Conservation (phyloP, 2,329 filamentous ascomycete genomes). For the Trichoderma hamatum region DNA sequence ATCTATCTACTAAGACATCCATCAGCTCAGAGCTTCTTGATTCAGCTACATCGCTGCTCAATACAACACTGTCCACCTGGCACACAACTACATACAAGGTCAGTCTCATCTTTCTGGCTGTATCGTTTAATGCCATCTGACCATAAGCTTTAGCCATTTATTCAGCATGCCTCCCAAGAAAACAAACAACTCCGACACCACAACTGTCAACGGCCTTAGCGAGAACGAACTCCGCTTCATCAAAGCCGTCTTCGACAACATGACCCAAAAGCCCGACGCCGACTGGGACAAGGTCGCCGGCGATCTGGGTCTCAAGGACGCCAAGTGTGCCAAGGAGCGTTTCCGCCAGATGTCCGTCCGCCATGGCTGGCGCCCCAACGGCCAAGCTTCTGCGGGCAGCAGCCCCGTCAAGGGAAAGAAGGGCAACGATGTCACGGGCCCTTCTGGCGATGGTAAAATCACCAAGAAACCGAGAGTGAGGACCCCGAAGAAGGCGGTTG, state of each 20-base stretch:
- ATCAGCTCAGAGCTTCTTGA: neutral
- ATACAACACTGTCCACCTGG: neutral
- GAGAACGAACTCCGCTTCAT: conserved; percentile 45
- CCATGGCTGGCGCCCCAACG: conserved; percentile 43
- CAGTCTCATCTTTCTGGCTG: neutral
- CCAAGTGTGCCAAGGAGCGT: conserved; percentile 47
- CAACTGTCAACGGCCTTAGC: conserved; percentile 36
- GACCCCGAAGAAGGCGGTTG: conserved; percentile 38
- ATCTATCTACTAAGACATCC: neutral
- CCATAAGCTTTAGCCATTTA: conserved; percentile 1
- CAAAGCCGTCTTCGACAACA: conserved; percentile 48
- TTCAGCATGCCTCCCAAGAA: conserved; percentile 42
- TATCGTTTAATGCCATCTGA: neutral
- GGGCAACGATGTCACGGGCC: conserved; percentile 25
- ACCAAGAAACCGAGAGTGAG: conserved; percentile 39
- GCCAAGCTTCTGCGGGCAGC: conserved; percentile 12
- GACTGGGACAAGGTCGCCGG: conserved; percentile 47
- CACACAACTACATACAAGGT: neutral
- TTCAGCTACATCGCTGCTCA: neutral
- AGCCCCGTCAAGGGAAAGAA: conserved; percentile 39
- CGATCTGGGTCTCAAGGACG: conserved; percentile 44
- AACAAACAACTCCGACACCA: conserved; percentile 28
- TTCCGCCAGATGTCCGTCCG: conserved; percentile 47
- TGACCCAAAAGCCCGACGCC: conserved; percentile 45
- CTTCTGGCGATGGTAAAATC: conserved; percentile 35